phyloP scores from a whole-genome alignment of 768 basidiomycete genomes.

The Tylopilus rubrobrunneus region DNA sequence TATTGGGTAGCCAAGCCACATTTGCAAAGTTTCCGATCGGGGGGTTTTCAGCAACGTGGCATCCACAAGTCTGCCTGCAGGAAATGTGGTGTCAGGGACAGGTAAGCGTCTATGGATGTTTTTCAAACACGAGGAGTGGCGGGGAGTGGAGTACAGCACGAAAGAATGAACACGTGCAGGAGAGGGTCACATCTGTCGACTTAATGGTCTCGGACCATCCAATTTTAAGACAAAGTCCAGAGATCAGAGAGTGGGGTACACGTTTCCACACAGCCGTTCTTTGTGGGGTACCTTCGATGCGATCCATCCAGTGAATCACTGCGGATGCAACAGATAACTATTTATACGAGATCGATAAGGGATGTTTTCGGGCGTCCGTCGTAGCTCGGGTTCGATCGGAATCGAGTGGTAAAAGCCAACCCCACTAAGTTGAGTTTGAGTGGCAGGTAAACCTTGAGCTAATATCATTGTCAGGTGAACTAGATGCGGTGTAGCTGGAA shows the following conservation, averaged over 20 bases:
- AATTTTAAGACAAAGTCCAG: background rate
- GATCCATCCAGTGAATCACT: background rate
- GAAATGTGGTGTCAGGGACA: constrained; percentile 17
- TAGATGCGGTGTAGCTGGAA: background rate
- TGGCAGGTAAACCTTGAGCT: constrained; percentile 9
- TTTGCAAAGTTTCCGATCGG: constrained; percentile 2
- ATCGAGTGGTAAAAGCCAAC: background rate
- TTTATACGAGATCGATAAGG: constrained; percentile 5
- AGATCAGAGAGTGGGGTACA: background rate
- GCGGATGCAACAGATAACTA: background rate
- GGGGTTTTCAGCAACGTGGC: constrained; percentile 11
- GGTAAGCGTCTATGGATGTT: constrained; percentile 2
- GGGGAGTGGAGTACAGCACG: constrained; percentile 1
- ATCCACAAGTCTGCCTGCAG: constrained; percentile 26
- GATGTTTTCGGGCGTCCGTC: background rate
- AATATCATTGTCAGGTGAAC: background rate
- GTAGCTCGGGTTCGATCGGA: constrained; percentile 2
- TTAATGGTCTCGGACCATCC: background rate
- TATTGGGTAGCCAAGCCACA: background rate
- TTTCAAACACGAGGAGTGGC: constrained; percentile 16
- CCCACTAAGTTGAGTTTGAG: background rate
- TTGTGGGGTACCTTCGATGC: background rate
- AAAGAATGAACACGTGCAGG: constrained; percentile 22
- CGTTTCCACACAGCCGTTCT: background rate
- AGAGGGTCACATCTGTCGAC: background rate